Evolutionary conservation across 306 rosid species (phyloP), one percentile per base, ranked within the genome.

Genomic region (Senna tora): DNA sequence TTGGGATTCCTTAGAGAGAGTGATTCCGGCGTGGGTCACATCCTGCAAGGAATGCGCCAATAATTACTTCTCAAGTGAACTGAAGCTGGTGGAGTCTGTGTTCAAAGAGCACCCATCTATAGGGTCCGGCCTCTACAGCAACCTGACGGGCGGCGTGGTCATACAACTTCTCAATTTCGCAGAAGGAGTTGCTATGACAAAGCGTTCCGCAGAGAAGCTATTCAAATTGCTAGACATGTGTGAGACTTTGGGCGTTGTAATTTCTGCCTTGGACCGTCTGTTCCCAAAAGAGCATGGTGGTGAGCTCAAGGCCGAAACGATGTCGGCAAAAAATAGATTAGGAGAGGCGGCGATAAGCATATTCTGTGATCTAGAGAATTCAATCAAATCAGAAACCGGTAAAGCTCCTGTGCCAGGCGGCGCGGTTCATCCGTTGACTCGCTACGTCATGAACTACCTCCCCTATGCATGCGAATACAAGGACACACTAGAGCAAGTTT

Each of bases 181-280:
- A 0, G 88, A 85, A 56, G 81, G 86, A 1, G 49, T 88, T 0
- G 79, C 88, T 0, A 76, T 88, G 90, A 74, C 90, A 0, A 88
- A 81, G 55, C 86, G 85, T 8, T 82, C 93, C 0, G 79, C 81
- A 0, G 93, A 88, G 78, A 88, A 88, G 58, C 75, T 88, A 42
- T 88, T 88, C 82, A 88, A 88, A 59, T 28, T 81, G 10, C 79
- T 88, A 0, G 93, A 88, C 76, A 83, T 88, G 83, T 88, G 82
- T 22, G 93, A 88, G 70, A 63, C 88, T 1, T n/a, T 88, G 9
- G 78, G 90, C 7, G 88, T 83, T 21, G 45, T 56, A 2, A 47
- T 81, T 16, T 83, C 81, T 0, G 56, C 39, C 3, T 52, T 83
- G 71, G 86, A 81, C 2, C 69, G 1, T 2, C 36, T 84, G 15